A percentile compares a stretch with the other conserved stretches of the same genome.
Evolutionary conservation across 2,329 filamentous ascomycete species (phyloP).

Genomic region (Tolypocladium cylindrosporum): DNA sequence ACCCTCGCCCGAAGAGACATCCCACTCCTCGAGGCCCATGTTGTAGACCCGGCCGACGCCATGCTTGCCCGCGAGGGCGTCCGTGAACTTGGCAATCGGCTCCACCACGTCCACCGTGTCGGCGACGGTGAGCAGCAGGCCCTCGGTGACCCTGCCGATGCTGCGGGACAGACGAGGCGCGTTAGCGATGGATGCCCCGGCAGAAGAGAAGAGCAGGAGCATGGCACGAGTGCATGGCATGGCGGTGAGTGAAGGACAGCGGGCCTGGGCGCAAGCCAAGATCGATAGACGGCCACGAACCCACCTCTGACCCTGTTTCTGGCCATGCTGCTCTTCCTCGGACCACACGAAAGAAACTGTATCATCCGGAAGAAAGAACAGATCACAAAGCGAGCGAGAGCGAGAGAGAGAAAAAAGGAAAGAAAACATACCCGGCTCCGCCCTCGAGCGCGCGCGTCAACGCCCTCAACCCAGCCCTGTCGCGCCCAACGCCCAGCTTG

Average conservation of each 20-base stretch:
- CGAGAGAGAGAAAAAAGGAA: background rate
- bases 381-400: too few relatives aligned
- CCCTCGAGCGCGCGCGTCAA: constrained; percentile 12
- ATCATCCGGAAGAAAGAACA: background rate
- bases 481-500: constrained; percentile 38
- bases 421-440: constrained; percentile 11
- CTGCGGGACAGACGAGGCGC: constrained; percentile 23
- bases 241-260: background rate
- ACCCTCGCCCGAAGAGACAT: background rate
- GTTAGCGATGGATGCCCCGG: background rate
- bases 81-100: constrained; percentile 70
- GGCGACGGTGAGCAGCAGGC: constrained; percentile 57
- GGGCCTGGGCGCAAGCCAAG: background rate
- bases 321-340: background rate
- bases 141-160: constrained; percentile 70
- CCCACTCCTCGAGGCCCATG: constrained; percentile 61
- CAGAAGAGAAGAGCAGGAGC: background rate
- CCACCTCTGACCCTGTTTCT: background rate
- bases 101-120: constrained; percentile 68
- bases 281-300: background rate
- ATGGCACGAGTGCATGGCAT: background rate
- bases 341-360: background rate
- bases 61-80: constrained; percentile 42
- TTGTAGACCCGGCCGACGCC: constrained; percentile 55
- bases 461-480: background rate